Evolutionary conservation across 129 eudicot genomes (phyloP).

Genomic region (Oenanthe sinensis): DNA sequence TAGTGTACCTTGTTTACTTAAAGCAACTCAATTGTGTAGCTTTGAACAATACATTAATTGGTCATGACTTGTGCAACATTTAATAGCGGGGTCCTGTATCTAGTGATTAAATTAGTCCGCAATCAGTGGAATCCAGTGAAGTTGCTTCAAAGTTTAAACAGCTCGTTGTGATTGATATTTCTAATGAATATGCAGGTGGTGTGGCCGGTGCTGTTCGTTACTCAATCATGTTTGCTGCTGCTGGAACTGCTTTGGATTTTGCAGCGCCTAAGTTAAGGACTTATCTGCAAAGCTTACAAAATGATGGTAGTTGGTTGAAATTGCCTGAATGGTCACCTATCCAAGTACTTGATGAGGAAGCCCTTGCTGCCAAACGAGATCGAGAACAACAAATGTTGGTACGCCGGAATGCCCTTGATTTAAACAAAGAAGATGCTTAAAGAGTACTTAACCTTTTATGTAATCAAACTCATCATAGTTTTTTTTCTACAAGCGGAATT

Average conservation of each 20-base stretch:
- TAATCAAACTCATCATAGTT: background rate
- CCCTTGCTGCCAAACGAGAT: constrained; percentile 74
- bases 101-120: background rate
- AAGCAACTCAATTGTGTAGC: background rate
- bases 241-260: constrained; percentile 72
- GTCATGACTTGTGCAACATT: background rate
- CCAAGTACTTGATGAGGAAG: constrained; percentile 86
- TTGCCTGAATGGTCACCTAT: constrained; percentile 97
- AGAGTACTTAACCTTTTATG: background rate
- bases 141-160: background rate
- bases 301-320: constrained; percentile 41
- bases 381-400: constrained; percentile 62
- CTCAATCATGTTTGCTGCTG: constrained; percentile 66
- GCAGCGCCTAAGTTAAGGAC: constrained; percentile 50
- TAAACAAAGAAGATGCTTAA: constrained; percentile 56
- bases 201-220: constrained; percentile 61
- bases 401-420: constrained; percentile 38
- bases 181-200: constrained; percentile 47
- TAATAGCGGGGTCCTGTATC: background rate
- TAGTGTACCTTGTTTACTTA: background rate
- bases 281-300: constrained; percentile 23
- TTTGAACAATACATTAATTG: background rate
- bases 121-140: background rate
- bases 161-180: background rate
- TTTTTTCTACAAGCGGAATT: background rate